These are phyloP conservation scores for Euphorbia peplus DNA, from an alignment of 345 rosid species.

Conservation along the genomic window DNA sequence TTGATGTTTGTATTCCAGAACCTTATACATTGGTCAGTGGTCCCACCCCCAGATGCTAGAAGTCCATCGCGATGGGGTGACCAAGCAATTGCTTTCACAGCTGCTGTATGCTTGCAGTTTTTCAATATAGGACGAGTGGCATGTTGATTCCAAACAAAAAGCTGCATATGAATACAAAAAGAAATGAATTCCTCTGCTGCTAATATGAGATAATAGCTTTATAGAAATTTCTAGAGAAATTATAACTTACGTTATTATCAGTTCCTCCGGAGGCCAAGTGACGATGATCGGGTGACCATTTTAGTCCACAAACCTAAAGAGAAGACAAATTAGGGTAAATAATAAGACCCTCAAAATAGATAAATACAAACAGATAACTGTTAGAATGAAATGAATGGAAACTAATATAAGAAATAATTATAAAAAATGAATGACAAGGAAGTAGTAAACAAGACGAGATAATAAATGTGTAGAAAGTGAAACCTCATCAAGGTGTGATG, in stretches of 20 bases:
- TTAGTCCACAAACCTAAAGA: constrained; percentile 84
- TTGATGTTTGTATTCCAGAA: constrained; percentile 98
- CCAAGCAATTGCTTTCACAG: constrained; percentile 99
- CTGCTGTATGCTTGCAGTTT: constrained; percentile 93
- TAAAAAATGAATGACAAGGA: neutral
- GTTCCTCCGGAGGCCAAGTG: constrained; percentile 98
- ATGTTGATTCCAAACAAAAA: constrained; percentile 96
- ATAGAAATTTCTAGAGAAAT: neutral
- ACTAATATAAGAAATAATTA: neutral
- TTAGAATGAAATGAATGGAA: no score
- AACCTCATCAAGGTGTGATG: constrained; percentile 57
- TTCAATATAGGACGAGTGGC: constrained; percentile 85
- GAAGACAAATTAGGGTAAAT: constrained; percentile 8
- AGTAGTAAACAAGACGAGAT: no score
- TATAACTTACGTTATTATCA: constrained; percentile 70
- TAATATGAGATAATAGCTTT: neutral
- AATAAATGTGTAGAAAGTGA: constrained; percentile 7
- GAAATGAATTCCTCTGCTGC: no score
- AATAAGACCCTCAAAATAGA: neutral
- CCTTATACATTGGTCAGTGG: constrained; percentile 92
- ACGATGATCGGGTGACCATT: constrained; percentile 97
- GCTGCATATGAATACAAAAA: no score
- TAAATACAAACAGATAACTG: no score
- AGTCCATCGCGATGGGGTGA: constrained; percentile 97
- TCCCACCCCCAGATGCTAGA: constrained; percentile 99